Base-by-base conservation (phyloP, 2,329 filamentous ascomycete species). In the Aureobasidium sp. region DNA sequence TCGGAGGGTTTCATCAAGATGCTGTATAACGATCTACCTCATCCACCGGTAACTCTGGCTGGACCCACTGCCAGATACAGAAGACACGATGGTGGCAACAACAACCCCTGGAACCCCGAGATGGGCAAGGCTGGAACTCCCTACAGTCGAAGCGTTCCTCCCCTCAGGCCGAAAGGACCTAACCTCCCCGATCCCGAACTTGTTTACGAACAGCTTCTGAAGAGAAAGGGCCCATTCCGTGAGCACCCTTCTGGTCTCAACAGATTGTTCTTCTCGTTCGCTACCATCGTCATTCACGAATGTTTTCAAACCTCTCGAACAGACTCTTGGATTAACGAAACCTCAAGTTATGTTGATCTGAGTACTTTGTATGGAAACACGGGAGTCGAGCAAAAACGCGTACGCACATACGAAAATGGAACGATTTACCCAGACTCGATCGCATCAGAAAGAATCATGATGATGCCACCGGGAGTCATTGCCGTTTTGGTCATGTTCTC, bases 21-120 rank as follows among this genome's bases (percentile, higher is more conserved):
- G 79, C 73, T 83, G 4, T 83, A 77, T 74, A 68, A 78, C 63
- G 79, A 82, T 65, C 71, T 83, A 14, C 80, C 79, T 36, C 80
- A 82, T 66, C 80, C 80, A 13, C 71, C 78, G 5, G 72, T 75
- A 2, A 78, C 78, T 25, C 65, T 76, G 11, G 76, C 78, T 44
- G 79, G 79, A 14, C 79, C 79, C 5, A 72, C 74, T 7, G 67
- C 75, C 14, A 73, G 74, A 63, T 79, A 79, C 66, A 69, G 77
- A 64, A 67, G 72, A 63, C 74, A 77, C 63, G 78, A 80, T 64
- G 78, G 78, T 5, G 71, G 76, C 39, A 70, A 71, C 25, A 80
- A 80, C 66, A 82, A 79, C 64, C 77, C 75, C 5, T 79, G 77
- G 75, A 66, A 72, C 42, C 79, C 79, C 1, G 77, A 81, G 57